phyloP scores from a whole-genome alignment of 2,329 filamentous ascomycete species.

The Penicillium sp. region DNA sequence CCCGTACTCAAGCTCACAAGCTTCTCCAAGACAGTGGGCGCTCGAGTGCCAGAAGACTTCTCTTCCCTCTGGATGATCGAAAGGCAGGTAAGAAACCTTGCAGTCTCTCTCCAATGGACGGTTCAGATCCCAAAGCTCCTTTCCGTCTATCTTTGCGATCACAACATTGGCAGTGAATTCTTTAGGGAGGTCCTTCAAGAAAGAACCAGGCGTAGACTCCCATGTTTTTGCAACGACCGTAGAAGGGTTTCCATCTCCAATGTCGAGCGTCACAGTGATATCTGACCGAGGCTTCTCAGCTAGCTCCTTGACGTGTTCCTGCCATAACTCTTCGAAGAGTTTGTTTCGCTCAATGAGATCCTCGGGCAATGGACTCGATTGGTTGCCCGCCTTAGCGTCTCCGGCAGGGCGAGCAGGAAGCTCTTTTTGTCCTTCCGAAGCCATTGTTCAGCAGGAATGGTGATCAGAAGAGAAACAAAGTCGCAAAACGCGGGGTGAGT shows the following conservation, averaged over 20 bases:
- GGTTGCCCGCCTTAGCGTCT: constrained; percentile 25
- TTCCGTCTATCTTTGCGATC: constrained; percentile 76
- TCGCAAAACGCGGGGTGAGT: constrained; percentile 12
- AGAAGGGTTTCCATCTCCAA: constrained; percentile 38
- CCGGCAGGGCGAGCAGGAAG: constrained; percentile 29
- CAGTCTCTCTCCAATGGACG: constrained; percentile 84
- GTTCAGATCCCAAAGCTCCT: constrained; percentile 86
- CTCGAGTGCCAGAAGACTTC: constrained; percentile 98
- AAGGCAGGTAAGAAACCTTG: constrained; percentile 78
- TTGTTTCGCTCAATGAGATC: constrained; percentile 81
- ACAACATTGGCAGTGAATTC: constrained; percentile 76
- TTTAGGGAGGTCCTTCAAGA: constrained; percentile 77
- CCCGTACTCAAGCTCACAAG: constrained; percentile 82
- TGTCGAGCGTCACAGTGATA: constrained; percentile 47
- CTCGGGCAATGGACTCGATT: constrained; percentile 54
- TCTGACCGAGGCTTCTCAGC: constrained; percentile 46
- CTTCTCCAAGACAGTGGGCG: constrained; percentile 93
- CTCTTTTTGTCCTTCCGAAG: constrained; percentile 33
- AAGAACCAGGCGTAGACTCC: constrained; percentile 84
- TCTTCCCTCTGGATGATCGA: constrained; percentile 72
- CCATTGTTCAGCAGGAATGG: constrained; percentile 19
- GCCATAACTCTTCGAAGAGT: constrained; percentile 85
- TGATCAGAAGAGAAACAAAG: neutral
- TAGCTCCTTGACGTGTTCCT: constrained; percentile 73
- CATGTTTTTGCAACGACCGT: constrained; percentile 66